Base-by-base conservation (phyloP, 768 basidiomycete genomes). In the Imleria badia region DNA sequence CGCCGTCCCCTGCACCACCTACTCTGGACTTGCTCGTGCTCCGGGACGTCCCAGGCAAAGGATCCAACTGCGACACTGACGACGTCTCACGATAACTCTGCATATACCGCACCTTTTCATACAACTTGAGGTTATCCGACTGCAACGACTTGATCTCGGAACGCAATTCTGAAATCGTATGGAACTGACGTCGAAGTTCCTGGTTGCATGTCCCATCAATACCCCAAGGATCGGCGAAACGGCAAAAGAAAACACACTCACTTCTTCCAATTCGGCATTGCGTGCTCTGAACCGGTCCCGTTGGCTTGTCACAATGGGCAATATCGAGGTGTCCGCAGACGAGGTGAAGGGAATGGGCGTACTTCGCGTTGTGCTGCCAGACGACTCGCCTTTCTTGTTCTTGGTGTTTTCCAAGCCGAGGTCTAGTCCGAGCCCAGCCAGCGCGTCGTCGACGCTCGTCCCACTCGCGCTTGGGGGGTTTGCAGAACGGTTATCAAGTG, bases 101-200 rank as follows among this genome's bases (percentile, higher is more conserved):
- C 87, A 98, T 97, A 69, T 98, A 98, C 56, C 95, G 86, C 48
- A 98, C 95, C 76, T 98, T 99, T 73, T 98, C 97, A 72, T 98
- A 98, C 55, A 98, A 76, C 71, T 99, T 98, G 42, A 99, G 82
- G 68, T 98, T 99, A 72, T 98, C 97, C 2, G 86, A 80, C 72
- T 98, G 96, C 36, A 99, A 79, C 51, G 83, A 84, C 70, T 95
- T 94, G 73, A 94, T 86, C 73, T 98, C 97, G 23, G 85, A 75
- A 17, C 95, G 87, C n/a, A 98, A 77, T 65, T 97, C 95, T 0
- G 94, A 93, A 55, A 98, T 95, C 54, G 87, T 82, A 56, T 94
- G 92, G 76, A 90, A 96, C 72, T 98, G 97, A 62, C 91, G 94
- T 45, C 94, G 88, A 5, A 98, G 82, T 75, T 99, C 94, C 89